Percentiles rank a stretch among this genome's conserved stretches.
phyloP scores from a whole-genome alignment of 2,329 filamentous ascomycete species.

The Ceratocystis alfenasii region DNA sequence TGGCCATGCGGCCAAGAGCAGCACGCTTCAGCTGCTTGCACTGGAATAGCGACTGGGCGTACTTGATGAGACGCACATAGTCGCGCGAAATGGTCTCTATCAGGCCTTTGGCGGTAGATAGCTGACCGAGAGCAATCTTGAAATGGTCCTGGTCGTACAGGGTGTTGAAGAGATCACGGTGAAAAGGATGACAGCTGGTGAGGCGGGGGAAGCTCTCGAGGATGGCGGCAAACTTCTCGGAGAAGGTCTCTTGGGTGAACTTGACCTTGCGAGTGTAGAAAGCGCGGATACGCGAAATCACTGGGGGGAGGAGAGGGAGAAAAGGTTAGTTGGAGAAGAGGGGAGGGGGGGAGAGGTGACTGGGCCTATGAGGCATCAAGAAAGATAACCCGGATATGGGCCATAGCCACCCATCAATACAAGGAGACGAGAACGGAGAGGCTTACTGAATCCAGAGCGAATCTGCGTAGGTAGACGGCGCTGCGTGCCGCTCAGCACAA shows the following conservation, averaged over 20 bases:
- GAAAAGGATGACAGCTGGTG: conserved; percentile 91
- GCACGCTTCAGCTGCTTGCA: conserved; percentile 98
- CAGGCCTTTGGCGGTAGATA: conserved; percentile 89
- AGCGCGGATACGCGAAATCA: conserved; percentile 31
- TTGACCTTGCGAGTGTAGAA: conserved; percentile 99
- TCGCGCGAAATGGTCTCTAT: conserved; percentile 94
- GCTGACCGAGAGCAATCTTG: conserved; percentile 86
- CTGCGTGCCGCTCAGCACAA: conserved; percentile 88
- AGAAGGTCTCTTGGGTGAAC: conserved; percentile 93
- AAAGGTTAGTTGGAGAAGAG: neutral
- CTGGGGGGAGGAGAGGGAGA: conserved; percentile 1
- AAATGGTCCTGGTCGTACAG: conserved; percentile 98
- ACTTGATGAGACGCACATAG: conserved; percentile 82
- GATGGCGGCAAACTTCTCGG: conserved; percentile 82
- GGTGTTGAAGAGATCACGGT: conserved; percentile 73
- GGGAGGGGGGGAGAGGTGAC: neutral
- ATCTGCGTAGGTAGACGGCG: conserved; percentile 90
- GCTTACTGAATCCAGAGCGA: conserved; percentile 75
- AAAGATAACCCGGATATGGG: no score
- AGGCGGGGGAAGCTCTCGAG: conserved; percentile 87
- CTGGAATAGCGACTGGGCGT: conserved; percentile 92
- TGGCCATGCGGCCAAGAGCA: conserved; percentile 94
- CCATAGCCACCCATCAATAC: no score
- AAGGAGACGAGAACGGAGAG: no score
- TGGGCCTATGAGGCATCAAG: neutral